Base-by-base conservation (phyloP, 768 basidiomycete genomes). In the Polyporus arcularius region DNA sequence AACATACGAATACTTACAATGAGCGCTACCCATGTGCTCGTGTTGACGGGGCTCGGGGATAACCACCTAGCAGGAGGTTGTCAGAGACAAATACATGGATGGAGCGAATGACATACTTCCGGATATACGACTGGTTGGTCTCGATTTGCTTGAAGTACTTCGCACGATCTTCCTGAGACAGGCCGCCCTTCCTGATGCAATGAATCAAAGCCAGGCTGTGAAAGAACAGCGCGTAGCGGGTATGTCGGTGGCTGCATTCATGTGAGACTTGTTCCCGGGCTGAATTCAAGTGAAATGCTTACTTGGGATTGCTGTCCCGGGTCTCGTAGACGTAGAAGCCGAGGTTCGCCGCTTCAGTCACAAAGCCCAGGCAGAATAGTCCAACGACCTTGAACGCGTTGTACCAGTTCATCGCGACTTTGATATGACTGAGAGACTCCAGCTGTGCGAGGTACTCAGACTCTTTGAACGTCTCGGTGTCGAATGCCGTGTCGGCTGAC, bases 381-480 rank as follows among this genome's bases (percentile, higher is more conserved):
- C 80, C 82, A n/a, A 85, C 85, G 56, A 85, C 84, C 79, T 87
- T 88, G 76, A 83, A 86, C 11, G 86, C 78, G 65, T 86, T 82
- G 64, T 87, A 88, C 87, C 87, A 88, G 60, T 83, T 86, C 68
- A 87, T 70, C 0, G 80, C 79, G 15, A 87, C 73, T n/a, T 78
- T 72, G 5, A 70, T 84, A 82, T 15, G 82, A 82, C 18, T 81
- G 79, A 32, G 73, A 73, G 72, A 71, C 14, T 76, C 71, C 1
- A 85, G 77, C 38, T 78, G 71, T 10, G 73, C 73, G 6, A 83
- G 70, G 66, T 83, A 89, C 21, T 83, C 79, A 9, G 66, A 71
- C 70, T 90, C 88, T 18, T 76, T 76, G 70, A 86, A 88, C 0
- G 73, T 75, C 8, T 84, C 82, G 0, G 84, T 86, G 65, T 88